Evolutionary conservation across 2,329 filamentous ascomycete genomes (phyloP), one percentile per base, ranked within the genome.

Genomic region (Torrubiellomyces zombiae): DNA sequence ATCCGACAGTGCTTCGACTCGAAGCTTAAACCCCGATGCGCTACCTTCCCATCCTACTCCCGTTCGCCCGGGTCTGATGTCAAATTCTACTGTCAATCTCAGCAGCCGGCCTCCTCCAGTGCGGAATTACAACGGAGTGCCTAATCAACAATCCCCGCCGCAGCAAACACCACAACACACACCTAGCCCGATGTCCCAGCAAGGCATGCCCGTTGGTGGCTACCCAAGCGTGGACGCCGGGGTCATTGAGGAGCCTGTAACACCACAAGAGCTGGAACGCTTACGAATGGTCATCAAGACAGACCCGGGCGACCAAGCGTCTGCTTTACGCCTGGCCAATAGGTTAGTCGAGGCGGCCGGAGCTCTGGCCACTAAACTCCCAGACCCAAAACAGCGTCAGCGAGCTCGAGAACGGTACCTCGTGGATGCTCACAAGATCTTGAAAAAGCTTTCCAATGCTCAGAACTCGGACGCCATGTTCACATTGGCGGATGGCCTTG

Each of bases 381-480:
- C 67, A 1, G 79, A 82, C 36, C 75, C 83, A 18, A 75, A 75
- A 38, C 67, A 73, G 7, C 71, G 76, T 14, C 64, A 69, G 7
- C 81, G 89, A 39, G 62, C 74, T 2, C 75, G 82, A 16, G 86
- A 95, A 39, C 75, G 75, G 29, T 95, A 86, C 45, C 58, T 86
- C 10, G 56, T 75, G 36, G 89, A 95, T 43, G 82, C 82, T 1
- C 72, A 89, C 45, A 95, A 94, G 50, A 72, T 85, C 14, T 57
- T 95, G 21, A 94, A 94, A 58, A 94, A 92, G 48, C 62, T 95
- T 7, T 71, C 75, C 6, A 66, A 65, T 25, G 60, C 60, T 9
- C 74, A 78, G 32, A 80, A 86, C 39, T 53, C 71, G 0, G 83
- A 92, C 7, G 85, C 86, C 16, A 92, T 93, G 72, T 98, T 98